phyloP scores from a whole-genome alignment of 257 asterid genomes.

The Forsythia suspensa region DNA sequence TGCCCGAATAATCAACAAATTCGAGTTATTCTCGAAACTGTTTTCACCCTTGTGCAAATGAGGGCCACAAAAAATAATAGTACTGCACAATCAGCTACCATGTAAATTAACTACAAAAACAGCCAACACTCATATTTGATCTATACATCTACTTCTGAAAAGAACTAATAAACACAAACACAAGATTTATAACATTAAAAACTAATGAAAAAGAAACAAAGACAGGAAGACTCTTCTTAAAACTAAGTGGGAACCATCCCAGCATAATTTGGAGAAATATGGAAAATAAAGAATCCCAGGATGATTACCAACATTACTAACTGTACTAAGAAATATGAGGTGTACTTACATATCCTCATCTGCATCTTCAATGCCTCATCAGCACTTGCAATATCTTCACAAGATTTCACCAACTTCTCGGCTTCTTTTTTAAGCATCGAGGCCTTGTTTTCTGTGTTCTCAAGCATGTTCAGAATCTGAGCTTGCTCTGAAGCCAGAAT shows the following conservation, averaged over 20 bases:
- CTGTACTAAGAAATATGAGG: conserved; percentile 53
- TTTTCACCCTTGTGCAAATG: neutral
- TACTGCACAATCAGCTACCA: conserved; percentile 24
- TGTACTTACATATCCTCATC: conserved; percentile 49
- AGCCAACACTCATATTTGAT: conserved; percentile 26
- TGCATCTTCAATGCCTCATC: conserved; percentile 48
- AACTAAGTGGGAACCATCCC: conserved; percentile 74
- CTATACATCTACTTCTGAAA: conserved; percentile 35
- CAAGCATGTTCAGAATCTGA: conserved; percentile 43
- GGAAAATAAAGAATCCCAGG: conserved; percentile 33
- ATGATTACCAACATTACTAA: conserved; percentile 40
- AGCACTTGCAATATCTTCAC: conserved; percentile 41
- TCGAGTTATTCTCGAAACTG: neutral
- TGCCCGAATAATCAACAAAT: neutral
- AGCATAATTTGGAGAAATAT: conserved; percentile 34
- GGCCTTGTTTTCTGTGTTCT: conserved; percentile 52
- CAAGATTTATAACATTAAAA: conserved; percentile 16
- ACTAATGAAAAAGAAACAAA: conserved; percentile 3
- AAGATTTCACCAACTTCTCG: conserved; percentile 40
- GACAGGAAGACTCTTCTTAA: conserved; percentile 8
- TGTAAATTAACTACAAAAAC: conserved; percentile 26
- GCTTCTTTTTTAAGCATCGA: conserved; percentile 44
- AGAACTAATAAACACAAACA: conserved; percentile 17
- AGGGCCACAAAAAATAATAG: neutral
- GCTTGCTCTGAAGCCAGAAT: conserved; percentile 47